These are phyloP conservation scores for Pythium myriotylum DNA, from an alignment of 352 stramenopile genomes.

Conservation along the genomic window DNA sequence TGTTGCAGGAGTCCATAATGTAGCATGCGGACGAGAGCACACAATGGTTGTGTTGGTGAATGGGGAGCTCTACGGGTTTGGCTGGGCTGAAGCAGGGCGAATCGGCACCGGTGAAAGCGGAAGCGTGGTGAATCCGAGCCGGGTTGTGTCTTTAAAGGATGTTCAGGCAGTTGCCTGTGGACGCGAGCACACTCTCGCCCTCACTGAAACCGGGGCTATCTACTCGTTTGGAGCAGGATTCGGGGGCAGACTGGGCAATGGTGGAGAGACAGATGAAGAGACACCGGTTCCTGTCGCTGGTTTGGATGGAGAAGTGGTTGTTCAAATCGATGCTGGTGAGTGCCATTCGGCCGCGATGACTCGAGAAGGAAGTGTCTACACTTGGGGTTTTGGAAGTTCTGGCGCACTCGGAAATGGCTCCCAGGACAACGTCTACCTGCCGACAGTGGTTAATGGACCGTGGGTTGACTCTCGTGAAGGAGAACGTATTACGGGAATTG, in stretches of 20 bases:
- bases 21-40: slow-evolving; percentile 84
- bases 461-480: slow-evolving; percentile 27
- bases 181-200: slow-evolving; percentile 75
- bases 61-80: slow-evolving; percentile 79
- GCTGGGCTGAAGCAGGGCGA: slow-evolving; percentile 83
- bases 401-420: slow-evolving; percentile 71
- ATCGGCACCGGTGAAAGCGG: slow-evolving; percentile 80
- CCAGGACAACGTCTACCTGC: slow-evolving; percentile 57
- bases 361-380: slow-evolving; percentile 70
- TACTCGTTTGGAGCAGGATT: slow-evolving; percentile 82
- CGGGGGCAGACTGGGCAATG: slow-evolving; percentile 73
- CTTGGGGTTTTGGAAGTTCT: slow-evolving; percentile 86
- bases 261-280: slow-evolving; percentile 61
- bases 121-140: slow-evolving; percentile 56
- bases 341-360: slow-evolving; percentile 79
- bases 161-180: slow-evolving; percentile 70
- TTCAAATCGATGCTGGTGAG: slow-evolving; percentile 69
- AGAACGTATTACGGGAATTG: slow-evolving; percentile 37
- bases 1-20: slow-evolving; percentile 44
- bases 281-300: slow-evolving; percentile 41
- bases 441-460: slow-evolving; percentile 39
- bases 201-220: slow-evolving; percentile 56
- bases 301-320: slow-evolving; percentile 43
- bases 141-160: slow-evolving; percentile 52
- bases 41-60: slow-evolving; percentile 76